phyloP scores from a whole-genome alignment of 257 asterid genomes.

The Plantago ovata region DNA sequence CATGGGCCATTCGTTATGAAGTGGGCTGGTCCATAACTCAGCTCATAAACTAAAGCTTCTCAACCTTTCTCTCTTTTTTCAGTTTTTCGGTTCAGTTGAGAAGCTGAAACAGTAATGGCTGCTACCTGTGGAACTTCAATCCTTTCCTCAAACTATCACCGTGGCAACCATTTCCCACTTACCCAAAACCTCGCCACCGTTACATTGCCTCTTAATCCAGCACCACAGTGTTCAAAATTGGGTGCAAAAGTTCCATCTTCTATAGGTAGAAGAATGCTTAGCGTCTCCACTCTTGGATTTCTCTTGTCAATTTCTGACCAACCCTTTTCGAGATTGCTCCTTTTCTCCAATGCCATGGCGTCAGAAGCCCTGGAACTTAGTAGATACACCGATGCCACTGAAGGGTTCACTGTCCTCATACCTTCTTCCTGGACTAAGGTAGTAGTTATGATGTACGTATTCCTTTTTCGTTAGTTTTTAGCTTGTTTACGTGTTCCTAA shows the following conservation, averaged over 20 bases:
- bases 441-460: constrained; percentile 7
- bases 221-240: too few species aligned
- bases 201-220: too few species aligned
- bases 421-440: constrained; percentile 85
- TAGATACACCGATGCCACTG: constrained; percentile 54
- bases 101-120: constrained; percentile 21
- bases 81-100: background rate
- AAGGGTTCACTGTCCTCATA: constrained; percentile 77
- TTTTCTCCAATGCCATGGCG: constrained; percentile 35
- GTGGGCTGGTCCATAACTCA: background rate
- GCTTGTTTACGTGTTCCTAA: background rate
- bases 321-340: constrained; percentile 25
- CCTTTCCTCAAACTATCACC: background rate
- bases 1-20: too few species aligned
- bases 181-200: too few species aligned
- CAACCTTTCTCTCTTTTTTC: background rate
- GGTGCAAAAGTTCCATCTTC: constrained; percentile 7
- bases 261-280: constrained; percentile 28
- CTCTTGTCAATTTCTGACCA: constrained; percentile 14
- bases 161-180: constrained; percentile 3
- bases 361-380: constrained; percentile 46
- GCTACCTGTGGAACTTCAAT: constrained; percentile 24
- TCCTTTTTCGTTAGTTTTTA: background rate
- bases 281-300: constrained; percentile 31
- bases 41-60: too few species aligned